These are phyloP conservation scores for Hymenoscyphus fraxineus DNA, from an alignment of 2,329 filamentous ascomycete species.

Conservation along the genomic window DNA sequence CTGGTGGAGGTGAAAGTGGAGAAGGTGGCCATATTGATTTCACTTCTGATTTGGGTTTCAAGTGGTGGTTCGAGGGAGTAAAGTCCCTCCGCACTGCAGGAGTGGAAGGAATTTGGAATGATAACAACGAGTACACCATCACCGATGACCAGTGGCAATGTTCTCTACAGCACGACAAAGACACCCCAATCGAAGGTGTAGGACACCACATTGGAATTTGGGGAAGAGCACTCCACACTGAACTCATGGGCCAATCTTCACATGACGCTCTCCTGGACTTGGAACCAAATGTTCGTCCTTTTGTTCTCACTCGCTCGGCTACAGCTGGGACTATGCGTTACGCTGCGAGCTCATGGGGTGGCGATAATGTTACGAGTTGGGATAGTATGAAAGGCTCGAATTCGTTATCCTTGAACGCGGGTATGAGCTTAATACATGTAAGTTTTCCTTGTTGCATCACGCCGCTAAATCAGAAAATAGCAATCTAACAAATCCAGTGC, in stretches of 20 bases:
- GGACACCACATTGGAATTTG: slow-evolving; percentile 59
- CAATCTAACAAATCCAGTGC: slow-evolving; percentile 37
- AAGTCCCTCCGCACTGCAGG: slow-evolving; percentile 57
- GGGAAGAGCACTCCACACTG: slow-evolving; percentile 66
- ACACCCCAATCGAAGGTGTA: slow-evolving; percentile 24
- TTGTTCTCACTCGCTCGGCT: slow-evolving; percentile 67
- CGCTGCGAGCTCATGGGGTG: slow-evolving; percentile 69
- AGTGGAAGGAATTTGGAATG: slow-evolving; percentile 75
- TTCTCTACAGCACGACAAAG: slow-evolving; percentile 46
- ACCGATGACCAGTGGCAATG: slow-evolving; percentile 63
- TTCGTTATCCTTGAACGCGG: slow-evolving; percentile 63
- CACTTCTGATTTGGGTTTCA: slow-evolving; percentile 61
- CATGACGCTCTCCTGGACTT: slow-evolving; percentile 61
- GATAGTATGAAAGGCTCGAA: slow-evolving; percentile 69
- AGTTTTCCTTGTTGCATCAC: slow-evolving; percentile 9
- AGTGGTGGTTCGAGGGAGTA: slow-evolving; percentile 70
- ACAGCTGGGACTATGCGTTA: slow-evolving; percentile 69
- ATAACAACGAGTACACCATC: slow-evolving; percentile 73
- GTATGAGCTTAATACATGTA: slow-evolving; percentile 62
- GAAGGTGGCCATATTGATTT: slow-evolving; percentile 72
- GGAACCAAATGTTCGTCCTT: slow-evolving; percentile 57
- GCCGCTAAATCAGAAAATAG: background rate
- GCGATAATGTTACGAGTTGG: slow-evolving; percentile 73
- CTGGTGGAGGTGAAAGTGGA: slow-evolving; percentile 65
- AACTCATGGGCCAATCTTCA: slow-evolving; percentile 67